Base-by-base conservation (phyloP, 805 yeast species). In the Candida loeiensis region DNA sequence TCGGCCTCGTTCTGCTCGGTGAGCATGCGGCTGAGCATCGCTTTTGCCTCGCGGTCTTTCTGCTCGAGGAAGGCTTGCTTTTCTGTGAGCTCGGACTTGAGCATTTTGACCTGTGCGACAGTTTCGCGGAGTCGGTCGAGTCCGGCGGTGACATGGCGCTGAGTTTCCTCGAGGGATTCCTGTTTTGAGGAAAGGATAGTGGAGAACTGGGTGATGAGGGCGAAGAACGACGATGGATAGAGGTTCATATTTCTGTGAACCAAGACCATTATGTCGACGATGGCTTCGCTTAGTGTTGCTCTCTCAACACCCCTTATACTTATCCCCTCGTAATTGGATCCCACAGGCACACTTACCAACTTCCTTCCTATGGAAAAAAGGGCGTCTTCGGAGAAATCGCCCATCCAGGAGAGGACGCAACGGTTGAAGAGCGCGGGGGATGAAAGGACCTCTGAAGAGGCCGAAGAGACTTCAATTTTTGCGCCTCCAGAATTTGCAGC, bases 391-490 rank as follows among this genome's bases (percentile, higher is more conserved):
- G 82, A 69, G 96, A 97, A 90, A 39, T 79, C 79, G 4, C 95
- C 95, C 82, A 88, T 79, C 89, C 91, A 86, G 53, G 82, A 78
- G 27, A 91, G 61, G 2, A 87, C 95, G 66, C 97, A 90, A 53
- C 98, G 68, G 53, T 90, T 90, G 61, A 87, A 82, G 24, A 90
- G 63, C 0, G 97, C 97, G 0, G 96, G 95, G 0, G 96, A 90
- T 0, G 88, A 69, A 2, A 82, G 69, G 11, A 81, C 95, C 0
- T 96, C 89, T 0, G 88, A 69, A 2, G 82, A 69, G 9, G 81
- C 69, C 14, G 72, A 74, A 0, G 80, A 68, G 8, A 6, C 24
- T 21, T 21, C 24, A 21, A 6, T 21, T 21, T 21, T 21, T 7
- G 24, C 24, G 24, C 9, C 24, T n/a, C n/a, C n/a, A n/a, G n/a